A percentile compares a stretch with the other conserved stretches of the same genome.
Evolutionary conservation across 1,139 yeast genomes (phyloP).

Genomic region (Lodderomyces metapsilosis): DNA sequence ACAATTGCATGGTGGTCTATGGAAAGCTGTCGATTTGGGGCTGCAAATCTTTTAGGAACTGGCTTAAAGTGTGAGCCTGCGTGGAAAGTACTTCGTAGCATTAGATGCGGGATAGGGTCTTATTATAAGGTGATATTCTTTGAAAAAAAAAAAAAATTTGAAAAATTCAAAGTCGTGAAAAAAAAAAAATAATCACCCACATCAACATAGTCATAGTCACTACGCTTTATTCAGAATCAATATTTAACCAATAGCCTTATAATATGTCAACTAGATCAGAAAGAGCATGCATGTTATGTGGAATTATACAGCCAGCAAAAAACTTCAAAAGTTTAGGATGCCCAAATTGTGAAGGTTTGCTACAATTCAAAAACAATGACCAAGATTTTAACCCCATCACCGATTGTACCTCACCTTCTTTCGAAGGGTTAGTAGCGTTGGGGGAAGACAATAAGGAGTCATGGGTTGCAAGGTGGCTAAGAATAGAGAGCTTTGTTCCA

Average conservation of each 20-base stretch:
- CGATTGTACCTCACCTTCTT: slow-evolving; percentile 94
- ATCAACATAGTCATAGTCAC: no score
- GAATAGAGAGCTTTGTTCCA: slow-evolving; percentile 85
- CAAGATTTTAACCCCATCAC: slow-evolving; percentile 81
- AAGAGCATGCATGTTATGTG: slow-evolving; percentile 98
- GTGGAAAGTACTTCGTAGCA: background rate
- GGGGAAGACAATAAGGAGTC: slow-evolving; percentile 78
- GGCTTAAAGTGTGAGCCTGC: background rate
- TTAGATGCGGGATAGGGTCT: background rate
- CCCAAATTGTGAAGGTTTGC: slow-evolving; percentile 93
- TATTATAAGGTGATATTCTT: background rate
- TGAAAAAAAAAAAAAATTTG: slow-evolving; percentile 4
- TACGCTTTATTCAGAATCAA: no score
- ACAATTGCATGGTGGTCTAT: slow-evolving; percentile 21
- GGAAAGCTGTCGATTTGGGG: slow-evolving; percentile 11
- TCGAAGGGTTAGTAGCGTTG: slow-evolving; percentile 92
- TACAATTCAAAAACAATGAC: slow-evolving; percentile 59
- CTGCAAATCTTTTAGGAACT: background rate
- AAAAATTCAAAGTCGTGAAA: background rate
- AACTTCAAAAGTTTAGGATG: slow-evolving; percentile 83
- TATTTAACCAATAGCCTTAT: no score
- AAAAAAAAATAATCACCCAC: no score
- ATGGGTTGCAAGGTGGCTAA: slow-evolving; percentile 97
- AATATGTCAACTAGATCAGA: slow-evolving; percentile 72
- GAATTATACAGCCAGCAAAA: slow-evolving; percentile 75